Percentiles rank a stretch among this genome's conserved stretches.
Evolutionary conservation across 495 filamentous ascomycete genomes (phyloP).

Genomic region (Penicillium dipodomyicola): DNA sequence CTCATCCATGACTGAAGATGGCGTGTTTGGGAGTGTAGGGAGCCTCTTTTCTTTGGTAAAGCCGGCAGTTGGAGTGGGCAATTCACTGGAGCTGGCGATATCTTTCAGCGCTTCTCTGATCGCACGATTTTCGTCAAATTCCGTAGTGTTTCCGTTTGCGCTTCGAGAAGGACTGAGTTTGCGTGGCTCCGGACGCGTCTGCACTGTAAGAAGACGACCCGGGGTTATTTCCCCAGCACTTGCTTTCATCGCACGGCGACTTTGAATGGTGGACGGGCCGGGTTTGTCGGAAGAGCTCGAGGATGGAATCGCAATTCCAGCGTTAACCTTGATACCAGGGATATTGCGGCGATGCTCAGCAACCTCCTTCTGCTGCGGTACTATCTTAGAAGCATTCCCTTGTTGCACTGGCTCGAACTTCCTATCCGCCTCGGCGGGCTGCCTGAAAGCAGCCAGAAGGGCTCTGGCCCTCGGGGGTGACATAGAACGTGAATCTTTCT

Average conservation of each 20-base stretch:
- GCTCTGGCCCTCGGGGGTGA: conserved; percentile 42
- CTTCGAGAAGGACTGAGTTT: conserved; percentile 7
- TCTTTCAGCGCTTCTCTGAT: conserved; percentile 11
- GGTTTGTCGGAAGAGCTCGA: conserved; percentile 7
- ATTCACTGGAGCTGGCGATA: conserved; percentile 17
- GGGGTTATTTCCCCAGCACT: conserved; percentile 19
- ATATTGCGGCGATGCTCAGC: conserved; percentile 16
- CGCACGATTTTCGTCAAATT: conserved; percentile 15
- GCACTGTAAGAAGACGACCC: conserved; percentile 29
- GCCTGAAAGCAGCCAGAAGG: conserved; percentile 37
- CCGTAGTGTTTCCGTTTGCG: conserved; percentile 6
- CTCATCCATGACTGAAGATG: conserved; percentile 50
- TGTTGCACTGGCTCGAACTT: conserved; percentile 9
- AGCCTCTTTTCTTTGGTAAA: conserved; percentile 42
- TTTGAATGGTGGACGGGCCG: conserved; percentile 32
- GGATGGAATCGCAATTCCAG: conserved; percentile 11
- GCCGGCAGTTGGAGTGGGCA: conserved; percentile 32
- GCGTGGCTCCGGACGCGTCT: conserved; percentile 21
- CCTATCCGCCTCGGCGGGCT: conserved; percentile 19
- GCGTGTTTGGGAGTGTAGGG: conserved; percentile 47
- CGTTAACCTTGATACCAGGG: conserved; percentile 20
- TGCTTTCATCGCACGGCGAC: conserved; percentile 34
- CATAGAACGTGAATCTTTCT: conserved; percentile 40
- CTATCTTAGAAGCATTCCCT: conserved; percentile 6
- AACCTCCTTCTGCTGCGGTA: background rate